Evolutionary conservation across 441 rosid genomes (phyloP).

Genomic region (Arabidopsis lyrata): DNA sequence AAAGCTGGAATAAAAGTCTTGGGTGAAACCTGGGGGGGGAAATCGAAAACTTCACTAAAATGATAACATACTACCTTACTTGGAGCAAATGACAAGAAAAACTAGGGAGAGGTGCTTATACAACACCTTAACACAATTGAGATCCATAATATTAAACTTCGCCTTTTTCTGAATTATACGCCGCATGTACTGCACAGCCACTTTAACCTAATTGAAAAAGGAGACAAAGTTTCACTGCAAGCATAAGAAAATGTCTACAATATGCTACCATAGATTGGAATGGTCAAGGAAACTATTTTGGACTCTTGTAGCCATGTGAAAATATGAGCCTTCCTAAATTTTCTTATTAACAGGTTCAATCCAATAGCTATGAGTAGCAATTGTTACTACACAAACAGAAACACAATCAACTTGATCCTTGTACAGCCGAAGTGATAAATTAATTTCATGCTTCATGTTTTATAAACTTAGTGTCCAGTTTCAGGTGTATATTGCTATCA

Average conservation of each 20-base stretch:
- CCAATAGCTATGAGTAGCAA: not conserved
- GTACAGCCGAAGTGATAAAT: slow-evolving; percentile 22
- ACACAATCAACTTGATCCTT: slow-evolving; percentile 16
- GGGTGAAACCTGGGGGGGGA: slow-evolving; percentile 73
- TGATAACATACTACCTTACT: slow-evolving; percentile 28
- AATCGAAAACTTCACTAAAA: slow-evolving; percentile 26
- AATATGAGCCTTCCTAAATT: not conserved
- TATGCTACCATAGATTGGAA: slow-evolving; percentile 1
- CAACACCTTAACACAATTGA: slow-evolving; percentile 85
- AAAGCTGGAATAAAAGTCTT: slow-evolving; percentile 91
- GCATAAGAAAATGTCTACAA: slow-evolving; percentile 26
- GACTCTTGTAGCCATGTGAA: slow-evolving; percentile 23
- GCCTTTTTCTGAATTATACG: slow-evolving; percentile 87
- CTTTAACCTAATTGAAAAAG: slow-evolving; percentile 67
- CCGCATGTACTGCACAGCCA: slow-evolving; percentile 98
- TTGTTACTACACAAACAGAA: slow-evolving; percentile 2
- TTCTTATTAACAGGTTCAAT: slow-evolving; percentile 12
- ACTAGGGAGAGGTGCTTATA: slow-evolving; percentile 7
- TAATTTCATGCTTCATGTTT: not conserved
- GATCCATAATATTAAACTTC: slow-evolving; percentile 95
- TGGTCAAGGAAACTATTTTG: not conserved
- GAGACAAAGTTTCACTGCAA: slow-evolving; percentile 21
- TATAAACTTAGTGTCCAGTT: slow-evolving; percentile 22
- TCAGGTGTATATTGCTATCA: slow-evolving; percentile 15
- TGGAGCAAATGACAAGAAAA: not conserved